A percentile compares a stretch with the other conserved stretches of the same genome.
Evolutionary conservation across 805 yeast species (phyloP).

Genomic region (Nakazawaea sp.): DNA sequence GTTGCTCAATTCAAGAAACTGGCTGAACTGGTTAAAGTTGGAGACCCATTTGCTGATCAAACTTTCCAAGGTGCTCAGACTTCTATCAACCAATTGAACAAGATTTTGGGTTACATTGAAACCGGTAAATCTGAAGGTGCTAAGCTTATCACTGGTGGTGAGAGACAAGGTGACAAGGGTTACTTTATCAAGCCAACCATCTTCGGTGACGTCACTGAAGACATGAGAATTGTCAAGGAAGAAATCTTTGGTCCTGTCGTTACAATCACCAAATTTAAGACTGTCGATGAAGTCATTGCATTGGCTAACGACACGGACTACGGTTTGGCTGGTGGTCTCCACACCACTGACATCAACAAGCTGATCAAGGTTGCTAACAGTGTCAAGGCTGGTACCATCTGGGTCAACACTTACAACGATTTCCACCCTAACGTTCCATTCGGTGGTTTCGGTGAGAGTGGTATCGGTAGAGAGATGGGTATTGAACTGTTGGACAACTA

Average conservation of each 20-base stretch:
- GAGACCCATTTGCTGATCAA: slow-evolving; percentile 70
- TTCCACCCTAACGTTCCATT: slow-evolving; percentile 63
- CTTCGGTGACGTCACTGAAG: slow-evolving; percentile 71
- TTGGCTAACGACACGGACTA: slow-evolving; percentile 72
- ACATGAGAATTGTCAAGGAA: slow-evolving; percentile 72
- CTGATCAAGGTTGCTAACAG: slow-evolving; percentile 62
- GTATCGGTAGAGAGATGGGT: slow-evolving; percentile 73
- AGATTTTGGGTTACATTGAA: slow-evolving; percentile 57
- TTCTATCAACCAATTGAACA: slow-evolving; percentile 58
- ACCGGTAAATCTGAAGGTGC: slow-evolving; percentile 66
- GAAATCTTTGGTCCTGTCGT: slow-evolving; percentile 92
- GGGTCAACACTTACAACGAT: slow-evolving; percentile 72
- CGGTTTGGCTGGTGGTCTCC: slow-evolving; percentile 87
- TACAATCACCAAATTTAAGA: slow-evolving; percentile 63
- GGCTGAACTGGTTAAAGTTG: slow-evolving; percentile 52
- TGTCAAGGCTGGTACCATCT: slow-evolving; percentile 73
- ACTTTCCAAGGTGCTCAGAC: slow-evolving; percentile 75
- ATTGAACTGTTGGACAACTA: slow-evolving; percentile 57
- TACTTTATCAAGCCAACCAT: slow-evolving; percentile 77
- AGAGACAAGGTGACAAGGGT: slow-evolving; percentile 63
- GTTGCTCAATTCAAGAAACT: slow-evolving; percentile 47
- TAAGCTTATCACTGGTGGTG: slow-evolving; percentile 75
- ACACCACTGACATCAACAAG: slow-evolving; percentile 61
- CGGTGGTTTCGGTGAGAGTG: slow-evolving; percentile 65
- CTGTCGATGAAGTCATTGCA: slow-evolving; percentile 67